A percentile compares a stretch with the other conserved stretches of the same genome.
phyloP scores from a whole-genome alignment of 495 filamentous ascomycete genomes.

The Aspergillus egyptiacus region DNA sequence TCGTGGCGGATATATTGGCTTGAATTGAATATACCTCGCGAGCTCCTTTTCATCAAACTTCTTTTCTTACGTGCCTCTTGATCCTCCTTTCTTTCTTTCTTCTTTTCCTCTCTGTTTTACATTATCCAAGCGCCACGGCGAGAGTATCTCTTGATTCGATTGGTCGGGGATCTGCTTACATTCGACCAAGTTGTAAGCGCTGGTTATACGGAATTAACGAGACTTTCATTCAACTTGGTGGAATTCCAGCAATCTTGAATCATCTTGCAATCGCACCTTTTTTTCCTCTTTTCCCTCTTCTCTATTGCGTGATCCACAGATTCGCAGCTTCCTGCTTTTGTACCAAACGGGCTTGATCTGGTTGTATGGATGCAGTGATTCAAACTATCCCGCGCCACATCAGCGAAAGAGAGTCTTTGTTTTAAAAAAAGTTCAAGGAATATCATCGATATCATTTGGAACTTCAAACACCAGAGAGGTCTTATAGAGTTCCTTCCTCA shows the following conservation, averaged over 20 bases:
- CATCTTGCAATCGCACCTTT: too few species aligned
- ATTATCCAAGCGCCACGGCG: background rate
- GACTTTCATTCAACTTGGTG: slow-evolving; percentile 16
- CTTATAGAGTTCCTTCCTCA: slow-evolving; percentile 9
- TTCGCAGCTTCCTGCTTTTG: slow-evolving; percentile 21
- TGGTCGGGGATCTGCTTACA: background rate
- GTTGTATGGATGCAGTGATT: slow-evolving; percentile 39
- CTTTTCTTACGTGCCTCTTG: background rate
- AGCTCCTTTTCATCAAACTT: too few species aligned
- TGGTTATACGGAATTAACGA: slow-evolving; percentile 5
- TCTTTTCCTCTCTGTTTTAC: background rate
- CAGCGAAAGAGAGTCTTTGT: slow-evolving; percentile 28
- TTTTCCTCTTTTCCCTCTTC: slow-evolving; percentile 14
- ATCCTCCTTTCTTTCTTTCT: background rate
- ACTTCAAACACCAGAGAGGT: slow-evolving; percentile 21
- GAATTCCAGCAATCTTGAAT: slow-evolving; percentile 18
- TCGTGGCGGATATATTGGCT: too few species aligned
- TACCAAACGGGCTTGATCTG: slow-evolving; percentile 30
- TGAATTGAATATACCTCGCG: too few species aligned
- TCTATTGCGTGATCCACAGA: slow-evolving; percentile 13
- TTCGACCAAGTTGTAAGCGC: background rate
- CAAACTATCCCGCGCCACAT: slow-evolving; percentile 27
- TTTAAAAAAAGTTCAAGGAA: slow-evolving; percentile 24
- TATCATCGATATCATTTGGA: slow-evolving; percentile 26
- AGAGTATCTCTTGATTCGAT: background rate